A percentile compares a stretch with the other conserved stretches of the same genome.
phyloP scores from a whole-genome alignment of 352 stramenopile genomes.

The Globisporangium nagaii region DNA sequence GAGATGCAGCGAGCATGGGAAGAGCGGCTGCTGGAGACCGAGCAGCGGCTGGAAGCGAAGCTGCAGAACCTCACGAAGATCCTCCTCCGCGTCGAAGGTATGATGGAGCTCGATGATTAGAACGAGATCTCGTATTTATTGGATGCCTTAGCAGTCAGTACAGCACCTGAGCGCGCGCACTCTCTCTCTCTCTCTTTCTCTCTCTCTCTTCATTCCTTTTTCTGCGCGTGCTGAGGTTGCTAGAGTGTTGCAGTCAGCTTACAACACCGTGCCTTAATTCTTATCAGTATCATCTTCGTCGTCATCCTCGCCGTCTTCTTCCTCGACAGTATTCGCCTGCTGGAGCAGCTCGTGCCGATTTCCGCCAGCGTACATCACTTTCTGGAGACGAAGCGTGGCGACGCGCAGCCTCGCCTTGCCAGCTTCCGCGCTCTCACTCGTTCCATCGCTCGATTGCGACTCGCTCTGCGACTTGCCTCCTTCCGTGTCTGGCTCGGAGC shows the following conservation, averaged over 20 bases:
- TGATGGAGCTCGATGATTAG: slow-evolving; percentile 53
- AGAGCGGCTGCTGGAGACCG: slow-evolving; percentile 47
- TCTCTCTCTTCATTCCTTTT: no score
- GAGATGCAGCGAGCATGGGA: slow-evolving; percentile 63
- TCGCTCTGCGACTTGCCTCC: not conserved
- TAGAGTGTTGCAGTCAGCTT: not conserved
- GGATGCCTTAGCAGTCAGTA: no score
- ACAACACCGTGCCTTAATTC: no score
- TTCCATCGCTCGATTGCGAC: not conserved
- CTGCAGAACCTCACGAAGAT: slow-evolving; percentile 67
- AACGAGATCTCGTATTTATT: not conserved
- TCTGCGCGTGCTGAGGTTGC: not conserved
- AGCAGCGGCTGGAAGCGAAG: slow-evolving; percentile 64
- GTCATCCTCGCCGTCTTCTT: not conserved
- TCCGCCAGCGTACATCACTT: not conserved
- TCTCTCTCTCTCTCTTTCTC: no score
- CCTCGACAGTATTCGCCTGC: slow-evolving; percentile 4
- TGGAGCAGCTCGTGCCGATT: slow-evolving; percentile 7
- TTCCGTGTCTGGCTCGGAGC: not conserved
- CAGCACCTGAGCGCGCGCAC: no score
- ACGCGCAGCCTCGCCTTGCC: not conserved
- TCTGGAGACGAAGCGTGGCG: not conserved
- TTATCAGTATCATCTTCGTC: not conserved
- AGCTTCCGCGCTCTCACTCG: not conserved
- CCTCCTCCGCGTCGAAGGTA: slow-evolving; percentile 48